Base-by-base conservation (phyloP, 371 early-diverging fungal genomes). In the Cokeromyces recurvatus region DNA sequence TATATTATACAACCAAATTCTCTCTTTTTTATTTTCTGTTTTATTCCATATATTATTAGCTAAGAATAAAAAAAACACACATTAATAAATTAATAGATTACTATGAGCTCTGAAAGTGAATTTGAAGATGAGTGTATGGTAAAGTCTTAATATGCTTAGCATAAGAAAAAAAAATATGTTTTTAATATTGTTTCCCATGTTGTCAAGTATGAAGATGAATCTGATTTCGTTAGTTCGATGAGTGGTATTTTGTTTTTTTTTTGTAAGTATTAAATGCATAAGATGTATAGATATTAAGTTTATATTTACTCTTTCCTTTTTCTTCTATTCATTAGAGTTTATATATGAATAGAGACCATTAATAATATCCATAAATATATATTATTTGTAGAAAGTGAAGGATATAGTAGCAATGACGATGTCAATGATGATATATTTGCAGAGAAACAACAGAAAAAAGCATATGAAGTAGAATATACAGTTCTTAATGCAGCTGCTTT, bases 391-490 rank as follows among this genome's bases (percentile, higher is more conserved):
- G 66, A 55, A 4, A 55, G 55, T 27, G 68, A 68, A 39, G 64
- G 46, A 38, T 62, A 62, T 29, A 63, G 59, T n/a, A 54, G 54
- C 27, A 53, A 43, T 23, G 65, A 66, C 16, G 68, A 69, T 31
- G 51, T 51, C 12, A 62, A 58, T 25, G 73, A 66, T 23, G 63
- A 59, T 17, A 66, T 58, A 1, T 67, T 65, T 53, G 38, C 46
- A 17, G 70, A 54, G 9, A 65, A 65, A 5, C 57, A 48, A 17
- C 62, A 52, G 25, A 53, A 53, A 34, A 74, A 62, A 24, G 57
- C 71, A 2, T 70, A 74, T 47, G 59, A 74, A 53, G 66, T 74
- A 0, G 70, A 74, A 14, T 63, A 54, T 37, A 55, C 48, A 21
- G 68, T 74, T 2, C 59, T 67, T 27, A 59, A 47, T 27, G 39